Conservation (phyloP, 2,329 filamentous ascomycete genomes). For the Phialemoniopsis sp. region DNA sequence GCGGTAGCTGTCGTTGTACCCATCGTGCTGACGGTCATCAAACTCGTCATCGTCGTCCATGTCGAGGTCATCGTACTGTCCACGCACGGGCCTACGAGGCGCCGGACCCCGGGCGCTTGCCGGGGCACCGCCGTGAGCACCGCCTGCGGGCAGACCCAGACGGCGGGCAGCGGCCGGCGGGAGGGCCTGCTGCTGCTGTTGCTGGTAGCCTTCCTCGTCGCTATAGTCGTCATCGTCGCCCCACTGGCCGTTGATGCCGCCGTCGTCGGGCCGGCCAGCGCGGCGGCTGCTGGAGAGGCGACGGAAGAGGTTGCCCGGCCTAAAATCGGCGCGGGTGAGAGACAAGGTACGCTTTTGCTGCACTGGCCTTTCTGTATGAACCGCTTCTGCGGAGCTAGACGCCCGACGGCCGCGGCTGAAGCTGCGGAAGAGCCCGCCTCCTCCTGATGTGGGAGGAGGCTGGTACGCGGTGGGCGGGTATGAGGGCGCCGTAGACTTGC, state of each 20-base stretch:
- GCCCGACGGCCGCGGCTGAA: conserved; percentile 31
- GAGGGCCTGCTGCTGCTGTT: conserved; percentile 1
- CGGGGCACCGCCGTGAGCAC: not conserved
- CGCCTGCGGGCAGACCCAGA: conserved; percentile 1
- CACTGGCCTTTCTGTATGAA: no score
- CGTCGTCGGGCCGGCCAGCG: conserved; percentile 34
- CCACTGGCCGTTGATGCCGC: conserved; percentile 53
- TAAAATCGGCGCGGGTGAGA: conserved; percentile 49
- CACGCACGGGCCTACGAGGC: not conserved
- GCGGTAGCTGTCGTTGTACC: conserved; percentile 5
- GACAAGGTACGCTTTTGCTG: conserved; percentile 55
- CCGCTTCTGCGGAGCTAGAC: conserved; percentile 9
- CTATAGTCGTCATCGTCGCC: conserved; percentile 37
- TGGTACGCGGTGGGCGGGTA: conserved; percentile 36
- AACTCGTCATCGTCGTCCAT: conserved; percentile 13
- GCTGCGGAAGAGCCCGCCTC: conserved; percentile 39
- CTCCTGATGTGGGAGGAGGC: conserved; percentile 36
- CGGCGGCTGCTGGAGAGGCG: conserved; percentile 32
- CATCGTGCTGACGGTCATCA: conserved; percentile 11
- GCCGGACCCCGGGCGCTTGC: not conserved
- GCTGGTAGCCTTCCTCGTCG: conserved; percentile 24
- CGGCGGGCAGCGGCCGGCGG: not conserved
- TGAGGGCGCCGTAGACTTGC: conserved; percentile 22
- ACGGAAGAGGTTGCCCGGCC: conserved; percentile 20
- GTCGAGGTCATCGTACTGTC: conserved; percentile 17